Evolutionary conservation across 2,329 filamentous ascomycete species (phyloP).

Genomic region (Talaromyces sp.): DNA sequence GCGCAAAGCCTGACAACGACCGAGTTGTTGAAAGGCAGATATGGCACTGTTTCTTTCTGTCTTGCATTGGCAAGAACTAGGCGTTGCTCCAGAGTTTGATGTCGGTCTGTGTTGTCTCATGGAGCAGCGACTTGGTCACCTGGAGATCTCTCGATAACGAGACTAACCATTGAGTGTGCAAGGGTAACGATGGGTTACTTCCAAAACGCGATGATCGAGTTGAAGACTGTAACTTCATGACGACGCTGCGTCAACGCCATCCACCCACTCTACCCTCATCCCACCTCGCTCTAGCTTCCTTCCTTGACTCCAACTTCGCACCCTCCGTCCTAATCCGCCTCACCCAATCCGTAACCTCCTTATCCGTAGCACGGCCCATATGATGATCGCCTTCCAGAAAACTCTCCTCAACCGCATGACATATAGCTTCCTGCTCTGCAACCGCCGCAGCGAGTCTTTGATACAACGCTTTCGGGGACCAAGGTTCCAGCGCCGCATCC

Average conservation of each 20-base stretch:
- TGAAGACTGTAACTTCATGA: not conserved
- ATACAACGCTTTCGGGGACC: constrained; percentile 83
- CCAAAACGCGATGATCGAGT: not conserved
- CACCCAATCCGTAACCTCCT: constrained; percentile 83
- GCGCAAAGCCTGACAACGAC: not conserved
- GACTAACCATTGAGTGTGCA: not conserved
- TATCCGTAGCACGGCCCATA: constrained; percentile 62
- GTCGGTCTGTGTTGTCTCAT: not conserved
- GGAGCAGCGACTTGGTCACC: not conserved
- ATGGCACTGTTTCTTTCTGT: not conserved
- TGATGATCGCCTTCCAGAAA: constrained; percentile 66
- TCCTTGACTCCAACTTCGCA: constrained; percentile 72
- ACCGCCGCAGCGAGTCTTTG: constrained; percentile 73
- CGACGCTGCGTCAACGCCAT: constrained; percentile 63
- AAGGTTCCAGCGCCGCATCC: constrained; percentile 78
- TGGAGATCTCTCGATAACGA: not conserved
- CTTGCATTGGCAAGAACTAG: not conserved
- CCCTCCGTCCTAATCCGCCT: constrained; percentile 75
- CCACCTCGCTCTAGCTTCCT: constrained; percentile 89
- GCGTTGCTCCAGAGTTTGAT: not conserved
- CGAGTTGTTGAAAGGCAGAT: not conserved
- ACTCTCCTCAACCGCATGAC: constrained; percentile 83
- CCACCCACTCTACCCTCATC: constrained; percentile 93
- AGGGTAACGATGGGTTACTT: too few species aligned
- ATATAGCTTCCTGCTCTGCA: constrained; percentile 77